phyloP scores from a whole-genome alignment of 208 protist genomes.

The Crithidia sp. region DNA sequence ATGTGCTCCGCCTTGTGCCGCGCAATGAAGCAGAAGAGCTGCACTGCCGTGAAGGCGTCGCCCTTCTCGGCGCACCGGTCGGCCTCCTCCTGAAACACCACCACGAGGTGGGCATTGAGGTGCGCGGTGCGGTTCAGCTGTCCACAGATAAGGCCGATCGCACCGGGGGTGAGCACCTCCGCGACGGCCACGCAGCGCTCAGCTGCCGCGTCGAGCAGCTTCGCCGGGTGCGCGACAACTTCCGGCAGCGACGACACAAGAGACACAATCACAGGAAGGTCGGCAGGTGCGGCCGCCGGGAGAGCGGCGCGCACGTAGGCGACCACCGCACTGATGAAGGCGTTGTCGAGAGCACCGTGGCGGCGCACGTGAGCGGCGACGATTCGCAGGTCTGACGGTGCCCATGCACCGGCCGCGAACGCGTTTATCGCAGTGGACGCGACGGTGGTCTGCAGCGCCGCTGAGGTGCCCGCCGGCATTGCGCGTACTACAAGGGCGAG shows the following conservation, averaged over 20 bases:
- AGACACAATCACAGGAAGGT: constrained; percentile 24
- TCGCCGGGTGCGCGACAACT: constrained; percentile 31
- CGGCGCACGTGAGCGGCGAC: constrained; percentile 39
- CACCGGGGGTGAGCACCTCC: constrained; percentile 41
- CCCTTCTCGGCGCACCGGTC: constrained; percentile 68
- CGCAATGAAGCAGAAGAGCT: constrained; percentile 69
- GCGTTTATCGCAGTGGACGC: constrained; percentile 1
- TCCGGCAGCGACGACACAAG: constrained; percentile 52
- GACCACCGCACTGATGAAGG: constrained; percentile 40
- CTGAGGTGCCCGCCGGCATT: constrained; percentile 13
- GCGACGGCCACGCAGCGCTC: constrained; percentile 43
- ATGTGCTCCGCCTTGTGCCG: constrained; percentile 61
- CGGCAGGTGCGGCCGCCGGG: constrained; percentile 20
- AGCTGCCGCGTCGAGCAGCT: constrained; percentile 35
- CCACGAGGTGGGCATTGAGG: constrained; percentile 41
- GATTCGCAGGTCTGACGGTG: constrained; percentile 13
- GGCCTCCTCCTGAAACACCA: constrained; percentile 63
- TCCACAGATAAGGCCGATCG: constrained; percentile 52
- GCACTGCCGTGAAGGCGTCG: constrained; percentile 65
- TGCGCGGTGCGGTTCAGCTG: constrained; percentile 56
- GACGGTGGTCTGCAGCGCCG: constrained; percentile 15
- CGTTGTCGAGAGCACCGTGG: constrained; percentile 38
- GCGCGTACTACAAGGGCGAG: constrained; percentile 15
- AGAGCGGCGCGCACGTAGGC: constrained; percentile 35
- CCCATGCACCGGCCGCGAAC: constrained; percentile 15